Percentiles rank a stretch among this genome's conserved stretches.
Evolutionary conservation across 192 early-diverging fungal species (phyloP).

Genomic region (Backusella macrospora): DNA sequence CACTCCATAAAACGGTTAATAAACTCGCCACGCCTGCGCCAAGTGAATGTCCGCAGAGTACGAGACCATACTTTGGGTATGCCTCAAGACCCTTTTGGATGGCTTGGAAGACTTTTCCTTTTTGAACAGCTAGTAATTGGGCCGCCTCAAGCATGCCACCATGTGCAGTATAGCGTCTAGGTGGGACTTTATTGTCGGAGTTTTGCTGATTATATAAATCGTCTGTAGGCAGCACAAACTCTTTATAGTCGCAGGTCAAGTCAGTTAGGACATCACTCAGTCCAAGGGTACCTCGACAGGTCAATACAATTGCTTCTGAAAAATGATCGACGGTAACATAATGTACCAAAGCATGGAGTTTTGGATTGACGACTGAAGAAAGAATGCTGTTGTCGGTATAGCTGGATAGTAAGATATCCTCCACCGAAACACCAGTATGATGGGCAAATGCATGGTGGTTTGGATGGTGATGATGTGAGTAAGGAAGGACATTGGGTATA

Average conservation of each 20-base stretch:
- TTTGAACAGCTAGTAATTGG: slow-evolving; percentile 63
- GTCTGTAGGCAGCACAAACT: slow-evolving; percentile 48
- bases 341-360: slow-evolving; percentile 69
- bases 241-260: slow-evolving; percentile 76
- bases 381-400: slow-evolving; percentile 51
- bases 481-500: slow-evolving; percentile 44
- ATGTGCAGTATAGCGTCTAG: slow-evolving; percentile 65
- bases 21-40: slow-evolving; percentile 86
- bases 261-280: slow-evolving; percentile 89
- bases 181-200: slow-evolving; percentile 18
- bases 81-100: slow-evolving; percentile 68
- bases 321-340: slow-evolving; percentile 86
- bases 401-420: slow-evolving; percentile 76
- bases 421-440: slow-evolving; percentile 74
- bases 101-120: slow-evolving; percentile 71
- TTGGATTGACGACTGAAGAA: slow-evolving; percentile 2
- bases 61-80: slow-evolving; percentile 79
- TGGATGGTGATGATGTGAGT: slow-evolving; percentile 19
- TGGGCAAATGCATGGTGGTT: slow-evolving; percentile 70
- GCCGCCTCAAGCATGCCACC: slow-evolving; percentile 88
- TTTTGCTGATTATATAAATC: slow-evolving; percentile 24
- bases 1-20: slow-evolving; percentile 78
- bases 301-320: slow-evolving; percentile 73
- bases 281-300: slow-evolving; percentile 86
- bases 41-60: slow-evolving; percentile 87